These are phyloP conservation scores for Zelopaecilomyces penicillatus DNA, from an alignment of 2,329 filamentous ascomycete species.

Conservation along the genomic window DNA sequence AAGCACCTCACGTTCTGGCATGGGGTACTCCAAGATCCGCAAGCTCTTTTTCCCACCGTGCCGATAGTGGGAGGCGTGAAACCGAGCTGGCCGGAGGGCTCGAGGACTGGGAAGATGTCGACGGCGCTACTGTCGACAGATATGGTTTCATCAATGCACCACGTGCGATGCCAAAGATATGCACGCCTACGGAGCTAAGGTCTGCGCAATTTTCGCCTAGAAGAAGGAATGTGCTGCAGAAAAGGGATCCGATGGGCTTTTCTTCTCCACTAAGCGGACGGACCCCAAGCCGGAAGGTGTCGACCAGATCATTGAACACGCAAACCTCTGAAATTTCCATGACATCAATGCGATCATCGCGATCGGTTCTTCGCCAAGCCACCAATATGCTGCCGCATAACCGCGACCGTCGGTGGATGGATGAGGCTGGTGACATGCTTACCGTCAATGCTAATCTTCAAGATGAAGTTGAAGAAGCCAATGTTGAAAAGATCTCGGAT, in stretches of 20 bases:
- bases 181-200: slow-evolving; percentile 32
- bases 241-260: slow-evolving; percentile 27
- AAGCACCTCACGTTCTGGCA: slow-evolving; percentile 21
- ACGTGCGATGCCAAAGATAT: slow-evolving; percentile 32
- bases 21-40: slow-evolving; percentile 32
- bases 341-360: slow-evolving; percentile 43
- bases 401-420: slow-evolving; percentile 51
- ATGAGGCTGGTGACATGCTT: slow-evolving; percentile 61
- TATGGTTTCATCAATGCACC: slow-evolving; percentile 57
- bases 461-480: slow-evolving; percentile 47
- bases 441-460: slow-evolving; percentile 49
- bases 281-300: slow-evolving; percentile 45
- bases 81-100: slow-evolving; percentile 49
- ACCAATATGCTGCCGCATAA: slow-evolving; percentile 54
- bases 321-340: slow-evolving; percentile 45
- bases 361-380: slow-evolving; percentile 48
- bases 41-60: slow-evolving; percentile 37
- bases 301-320: slow-evolving; percentile 50
- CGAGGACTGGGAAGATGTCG: slow-evolving; percentile 60
- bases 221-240: slow-evolving; percentile 37
- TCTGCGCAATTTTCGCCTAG: slow-evolving; percentile 37
- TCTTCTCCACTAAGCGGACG: slow-evolving; percentile 33
- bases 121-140: slow-evolving; percentile 54
- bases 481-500: slow-evolving; percentile 43
- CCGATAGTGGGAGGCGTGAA: slow-evolving; percentile 28